These are phyloP conservation scores for Setomelanomma holmii DNA, from an alignment of 2,329 filamentous ascomycete species.

Conservation along the genomic window DNA sequence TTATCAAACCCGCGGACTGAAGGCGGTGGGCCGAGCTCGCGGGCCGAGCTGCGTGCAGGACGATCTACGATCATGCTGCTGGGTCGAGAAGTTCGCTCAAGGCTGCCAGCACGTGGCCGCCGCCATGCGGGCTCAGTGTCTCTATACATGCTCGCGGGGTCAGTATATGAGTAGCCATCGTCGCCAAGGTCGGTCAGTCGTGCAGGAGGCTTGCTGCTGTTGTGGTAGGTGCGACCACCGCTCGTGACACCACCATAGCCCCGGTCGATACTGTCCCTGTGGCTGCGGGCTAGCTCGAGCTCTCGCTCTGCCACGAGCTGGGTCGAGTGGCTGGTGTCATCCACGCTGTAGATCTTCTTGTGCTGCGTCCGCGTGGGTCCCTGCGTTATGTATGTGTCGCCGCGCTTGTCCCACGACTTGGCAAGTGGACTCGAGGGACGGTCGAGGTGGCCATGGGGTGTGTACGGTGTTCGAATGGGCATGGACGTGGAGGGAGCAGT, in stretches of 20 bases:
- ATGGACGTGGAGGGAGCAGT: constrained; percentile 41
- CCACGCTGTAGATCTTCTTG: constrained; percentile 59
- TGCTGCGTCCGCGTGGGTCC: constrained; percentile 43
- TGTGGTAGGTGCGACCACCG: constrained; percentile 41
- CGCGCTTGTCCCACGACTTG: constrained; percentile 41
- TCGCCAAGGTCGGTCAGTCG: constrained; percentile 48
- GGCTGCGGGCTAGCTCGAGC: constrained; percentile 39
- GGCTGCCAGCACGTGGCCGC: constrained; percentile 53
- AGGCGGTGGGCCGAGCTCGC: constrained; percentile 64
- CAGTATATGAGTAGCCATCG: constrained; percentile 58
- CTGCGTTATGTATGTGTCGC: constrained; percentile 49
- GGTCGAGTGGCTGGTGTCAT: constrained; percentile 50
- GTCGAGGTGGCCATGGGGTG: constrained; percentile 29
- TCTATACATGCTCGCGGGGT: constrained; percentile 58
- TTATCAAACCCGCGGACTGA: constrained; percentile 75
- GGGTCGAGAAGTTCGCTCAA: constrained; percentile 55
- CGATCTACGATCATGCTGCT: constrained; percentile 53
- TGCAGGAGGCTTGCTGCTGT: constrained; percentile 27
- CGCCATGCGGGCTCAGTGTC: constrained; percentile 59
- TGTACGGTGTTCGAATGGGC: constrained; percentile 42
- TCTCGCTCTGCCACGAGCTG: constrained; percentile 49
- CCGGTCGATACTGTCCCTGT: constrained; percentile 30
- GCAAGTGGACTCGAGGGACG: constrained; percentile 53
- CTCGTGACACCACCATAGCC: constrained; percentile 37
- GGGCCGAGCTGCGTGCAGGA: constrained; percentile 43